Percentiles rank a stretch among this genome's conserved stretches.
phyloP scores from a whole-genome alignment of 257 asterid species.

The Solanum gandarillasii region DNA sequence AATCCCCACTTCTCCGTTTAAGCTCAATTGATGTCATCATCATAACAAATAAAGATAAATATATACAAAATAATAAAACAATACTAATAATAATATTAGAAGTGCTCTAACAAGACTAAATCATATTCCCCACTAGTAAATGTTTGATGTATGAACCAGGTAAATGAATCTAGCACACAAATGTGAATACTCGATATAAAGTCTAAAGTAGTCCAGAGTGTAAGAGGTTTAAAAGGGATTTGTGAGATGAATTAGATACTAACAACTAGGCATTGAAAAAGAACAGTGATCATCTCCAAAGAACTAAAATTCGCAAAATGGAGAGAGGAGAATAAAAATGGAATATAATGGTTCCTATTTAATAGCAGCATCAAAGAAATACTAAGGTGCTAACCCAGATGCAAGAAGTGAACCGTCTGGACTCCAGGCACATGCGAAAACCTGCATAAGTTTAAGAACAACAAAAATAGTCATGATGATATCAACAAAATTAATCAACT shows the following conservation, averaged over 20 bases:
- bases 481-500: not conserved
- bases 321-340: not conserved
- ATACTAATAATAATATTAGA: not conserved
- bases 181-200: not conserved
- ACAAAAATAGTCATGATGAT: not conserved
- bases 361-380: not conserved
- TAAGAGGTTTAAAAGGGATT: not conserved
- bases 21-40: not conserved
- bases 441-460: slow-evolving; percentile 38
- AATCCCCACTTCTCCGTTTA: not conserved
- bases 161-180: not conserved
- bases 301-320: not conserved
- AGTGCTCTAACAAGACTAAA: not conserved
- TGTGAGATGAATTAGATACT: not conserved
- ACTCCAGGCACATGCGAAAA: slow-evolving; percentile 99
- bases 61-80: not conserved
- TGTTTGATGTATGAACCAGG: not conserved
- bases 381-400: slow-evolving; percentile 63
- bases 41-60: not conserved
- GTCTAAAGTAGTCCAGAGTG: not conserved
- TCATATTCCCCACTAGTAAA: not conserved
- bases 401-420: slow-evolving; percentile 94
- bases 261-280: not conserved
- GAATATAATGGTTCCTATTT: not conserved
- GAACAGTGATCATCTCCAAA: not conserved